These are phyloP conservation scores for Roridomyces roridus DNA, from an alignment of 768 basidiomycete genomes.

Conservation along the genomic window DNA sequence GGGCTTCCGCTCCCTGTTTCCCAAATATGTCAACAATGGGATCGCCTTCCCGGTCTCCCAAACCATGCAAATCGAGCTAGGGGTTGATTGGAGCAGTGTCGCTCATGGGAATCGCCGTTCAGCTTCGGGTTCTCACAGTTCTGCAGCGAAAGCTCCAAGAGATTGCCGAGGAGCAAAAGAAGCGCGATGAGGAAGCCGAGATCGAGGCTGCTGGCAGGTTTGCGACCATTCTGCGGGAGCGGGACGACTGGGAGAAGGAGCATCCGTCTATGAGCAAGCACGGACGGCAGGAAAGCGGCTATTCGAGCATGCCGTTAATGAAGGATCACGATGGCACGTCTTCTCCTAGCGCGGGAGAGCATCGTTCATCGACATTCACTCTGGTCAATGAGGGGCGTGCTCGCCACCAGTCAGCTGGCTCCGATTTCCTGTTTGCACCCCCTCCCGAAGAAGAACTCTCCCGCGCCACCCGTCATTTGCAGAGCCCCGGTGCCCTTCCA, in stretches of 20 bases:
- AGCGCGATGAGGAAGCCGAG: constrained; percentile 78
- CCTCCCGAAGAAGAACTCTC: constrained; percentile 67
- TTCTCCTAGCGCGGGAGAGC: constrained; percentile 55
- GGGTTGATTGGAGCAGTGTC: constrained; percentile 86
- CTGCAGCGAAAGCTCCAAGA: constrained; percentile 82
- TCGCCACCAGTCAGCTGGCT: constrained; percentile 70
- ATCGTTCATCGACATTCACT: constrained; percentile 57
- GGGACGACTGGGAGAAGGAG: constrained; percentile 86
- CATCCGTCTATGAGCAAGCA: constrained; percentile 72
- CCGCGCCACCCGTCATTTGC: constrained; percentile 53
- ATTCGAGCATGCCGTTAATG: constrained; percentile 70
- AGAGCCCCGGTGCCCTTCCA: constrained; percentile 66
- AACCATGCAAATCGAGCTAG: constrained; percentile 91
- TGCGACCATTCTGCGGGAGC: constrained; percentile 67
- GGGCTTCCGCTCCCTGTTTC: constrained; percentile 82
- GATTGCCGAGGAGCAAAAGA: constrained; percentile 76
- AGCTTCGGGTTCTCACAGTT: constrained; percentile 83
- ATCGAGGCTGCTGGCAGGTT: constrained; percentile 75
- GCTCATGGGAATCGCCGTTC: constrained; percentile 88
- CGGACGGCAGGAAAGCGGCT: constrained; percentile 65
- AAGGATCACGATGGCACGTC: constrained; percentile 61
- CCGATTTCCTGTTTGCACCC: constrained; percentile 73
- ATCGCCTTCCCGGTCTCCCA: constrained; percentile 86
- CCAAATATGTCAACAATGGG: constrained; percentile 69
- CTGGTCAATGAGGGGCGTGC: constrained; percentile 57